A percentile compares a stretch with the other conserved stretches of the same genome.
Conservation (phyloP, 108 stramenopile species). For the Chaetoceros muelleri region DNA sequence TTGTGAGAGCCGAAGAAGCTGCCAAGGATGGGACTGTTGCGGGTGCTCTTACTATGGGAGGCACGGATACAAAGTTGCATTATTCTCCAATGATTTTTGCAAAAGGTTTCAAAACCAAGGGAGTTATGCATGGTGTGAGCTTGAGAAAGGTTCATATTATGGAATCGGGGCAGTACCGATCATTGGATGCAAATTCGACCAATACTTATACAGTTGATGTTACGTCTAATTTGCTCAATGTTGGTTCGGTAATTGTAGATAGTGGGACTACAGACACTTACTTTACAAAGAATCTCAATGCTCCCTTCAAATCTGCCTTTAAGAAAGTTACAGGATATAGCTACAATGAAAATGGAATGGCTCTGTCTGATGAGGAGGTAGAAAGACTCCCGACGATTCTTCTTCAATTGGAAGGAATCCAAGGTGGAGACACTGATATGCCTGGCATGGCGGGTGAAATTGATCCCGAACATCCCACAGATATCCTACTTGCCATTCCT, state of each 20-base stretch:
- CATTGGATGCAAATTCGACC: slow-evolving; percentile 10
- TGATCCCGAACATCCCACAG: slow-evolving; percentile 42
- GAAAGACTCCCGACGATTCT: slow-evolving; percentile 68
- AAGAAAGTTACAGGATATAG: slow-evolving; percentile 41
- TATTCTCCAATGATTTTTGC: slow-evolving; percentile 73
- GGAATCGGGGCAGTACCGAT: slow-evolving; percentile 23
- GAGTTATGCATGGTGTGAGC: slow-evolving; percentile 70
- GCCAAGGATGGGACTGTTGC: slow-evolving; percentile 46
- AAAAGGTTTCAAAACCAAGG: slow-evolving; percentile 2
- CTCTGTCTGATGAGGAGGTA: slow-evolving; percentile 45
- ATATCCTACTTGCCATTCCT: slow-evolving; percentile 73
- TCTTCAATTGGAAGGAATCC: slow-evolving; percentile 49
- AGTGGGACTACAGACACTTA: slow-evolving; percentile 97
- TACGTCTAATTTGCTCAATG: slow-evolving; percentile 27
- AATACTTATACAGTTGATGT: slow-evolving; percentile 13
- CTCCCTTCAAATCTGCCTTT: slow-evolving; percentile 47
- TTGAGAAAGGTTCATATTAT: slow-evolving; percentile 53
- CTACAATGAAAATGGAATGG: slow-evolving; percentile 26
- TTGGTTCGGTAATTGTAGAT: slow-evolving; percentile 90
- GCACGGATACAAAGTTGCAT: slow-evolving; percentile 66
- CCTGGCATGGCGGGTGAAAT: slow-evolving; percentile 38
- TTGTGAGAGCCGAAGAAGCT: slow-evolving; percentile 31
- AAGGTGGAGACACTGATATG: slow-evolving; percentile 16
- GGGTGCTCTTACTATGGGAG: slow-evolving; percentile 85
- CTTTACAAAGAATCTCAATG: slow-evolving; percentile 34